Evolutionary conservation across 2,329 filamentous ascomycete species (phyloP).

Genomic region (Penicillium carneum): DNA sequence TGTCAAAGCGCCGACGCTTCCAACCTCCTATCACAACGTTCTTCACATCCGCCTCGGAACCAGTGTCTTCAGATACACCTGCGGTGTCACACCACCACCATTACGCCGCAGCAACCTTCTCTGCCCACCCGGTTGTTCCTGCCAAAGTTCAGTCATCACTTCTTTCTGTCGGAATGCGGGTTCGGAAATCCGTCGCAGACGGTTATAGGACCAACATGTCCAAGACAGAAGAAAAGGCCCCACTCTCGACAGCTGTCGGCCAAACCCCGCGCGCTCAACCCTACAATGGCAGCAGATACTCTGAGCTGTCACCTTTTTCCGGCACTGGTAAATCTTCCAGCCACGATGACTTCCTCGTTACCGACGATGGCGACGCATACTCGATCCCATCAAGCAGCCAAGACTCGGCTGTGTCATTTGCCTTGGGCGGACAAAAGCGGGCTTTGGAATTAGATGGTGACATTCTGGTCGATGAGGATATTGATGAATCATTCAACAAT

Average conservation of each 20-base stretch:
- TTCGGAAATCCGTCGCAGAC: conserved; percentile 90
- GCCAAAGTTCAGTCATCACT: conserved; percentile 77
- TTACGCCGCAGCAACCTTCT: conserved; percentile 51
- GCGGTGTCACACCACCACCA: conserved; percentile 51
- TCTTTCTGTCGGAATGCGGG: conserved; percentile 90
- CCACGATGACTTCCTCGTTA: conserved; percentile 37
- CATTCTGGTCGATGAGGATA: conserved; percentile 49
- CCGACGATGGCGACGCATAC: conserved; percentile 47
- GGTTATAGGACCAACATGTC: conserved; percentile 78
- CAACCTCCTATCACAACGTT: conserved; percentile 54
- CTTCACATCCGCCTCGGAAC: conserved; percentile 40
- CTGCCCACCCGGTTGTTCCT: conserved; percentile 63
- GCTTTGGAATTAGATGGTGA: conserved; percentile 50
- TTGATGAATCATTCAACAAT: conserved; percentile 41
- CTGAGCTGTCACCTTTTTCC: conserved; percentile 79
- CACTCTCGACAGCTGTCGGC: conserved; percentile 15
- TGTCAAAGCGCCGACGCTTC: conserved; percentile 55
- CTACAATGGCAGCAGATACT: conserved; percentile 40
- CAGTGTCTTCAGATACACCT: conserved; percentile 21
- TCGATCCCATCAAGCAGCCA: conserved; percentile 53
- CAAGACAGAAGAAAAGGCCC: conserved; percentile 37
- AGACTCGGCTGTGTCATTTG: conserved; percentile 41
- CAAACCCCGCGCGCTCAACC: conserved; percentile 11
- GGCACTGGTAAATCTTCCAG: conserved; percentile 71
- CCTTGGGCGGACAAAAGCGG: conserved; percentile 53